phyloP scores from a whole-genome alignment of 2,329 filamentous ascomycete genomes.

The Aspergillus melleus region DNA sequence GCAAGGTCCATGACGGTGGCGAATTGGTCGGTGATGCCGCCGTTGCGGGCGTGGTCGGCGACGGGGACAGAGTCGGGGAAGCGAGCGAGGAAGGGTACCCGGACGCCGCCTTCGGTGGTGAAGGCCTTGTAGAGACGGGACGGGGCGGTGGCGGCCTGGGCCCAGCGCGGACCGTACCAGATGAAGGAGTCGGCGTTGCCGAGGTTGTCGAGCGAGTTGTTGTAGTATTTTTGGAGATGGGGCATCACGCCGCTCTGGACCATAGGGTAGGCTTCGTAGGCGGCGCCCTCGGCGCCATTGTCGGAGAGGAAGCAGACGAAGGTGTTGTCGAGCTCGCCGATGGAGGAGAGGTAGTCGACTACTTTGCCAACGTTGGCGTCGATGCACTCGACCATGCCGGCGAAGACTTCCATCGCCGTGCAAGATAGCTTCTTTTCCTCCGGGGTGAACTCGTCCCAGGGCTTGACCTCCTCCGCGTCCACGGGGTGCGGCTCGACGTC shows the following conservation, averaged over 20 bases:
- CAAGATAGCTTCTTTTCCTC: conserved; percentile 44
- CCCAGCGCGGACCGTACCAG: conserved; percentile 62
- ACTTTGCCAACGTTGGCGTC: conserved; percentile 62
- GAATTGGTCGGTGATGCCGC: conserved; percentile 52
- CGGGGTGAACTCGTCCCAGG: conserved; percentile 36
- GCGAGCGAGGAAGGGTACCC: conserved; percentile 54
- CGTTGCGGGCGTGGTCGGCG: conserved; percentile 22
- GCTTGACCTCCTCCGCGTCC: conserved; percentile 46
- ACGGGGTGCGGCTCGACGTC: conserved; percentile 45
- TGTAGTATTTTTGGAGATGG: conserved; percentile 58
- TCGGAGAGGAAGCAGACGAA: conserved; percentile 65
- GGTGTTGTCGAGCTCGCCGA: conserved; percentile 63
- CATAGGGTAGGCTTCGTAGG: conserved; percentile 60
- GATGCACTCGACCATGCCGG: conserved; percentile 64
- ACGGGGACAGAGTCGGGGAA: conserved; percentile 34
- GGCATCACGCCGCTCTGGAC: conserved; percentile 56
- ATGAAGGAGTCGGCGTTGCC: conserved; percentile 59
- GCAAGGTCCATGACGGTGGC: conserved; percentile 55
- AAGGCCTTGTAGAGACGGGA: conserved; percentile 52
- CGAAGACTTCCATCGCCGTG: conserved; percentile 62
- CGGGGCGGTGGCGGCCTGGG: conserved; percentile 55
- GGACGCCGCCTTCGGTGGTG: conserved; percentile 53
- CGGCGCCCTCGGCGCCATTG: conserved; percentile 62
- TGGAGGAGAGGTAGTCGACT: conserved; percentile 55
- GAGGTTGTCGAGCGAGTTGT: conserved; percentile 59